Evolutionary conservation across 495 filamentous ascomycete species (phyloP).

Genomic region (Xanthoparmelia taractica): DNA sequence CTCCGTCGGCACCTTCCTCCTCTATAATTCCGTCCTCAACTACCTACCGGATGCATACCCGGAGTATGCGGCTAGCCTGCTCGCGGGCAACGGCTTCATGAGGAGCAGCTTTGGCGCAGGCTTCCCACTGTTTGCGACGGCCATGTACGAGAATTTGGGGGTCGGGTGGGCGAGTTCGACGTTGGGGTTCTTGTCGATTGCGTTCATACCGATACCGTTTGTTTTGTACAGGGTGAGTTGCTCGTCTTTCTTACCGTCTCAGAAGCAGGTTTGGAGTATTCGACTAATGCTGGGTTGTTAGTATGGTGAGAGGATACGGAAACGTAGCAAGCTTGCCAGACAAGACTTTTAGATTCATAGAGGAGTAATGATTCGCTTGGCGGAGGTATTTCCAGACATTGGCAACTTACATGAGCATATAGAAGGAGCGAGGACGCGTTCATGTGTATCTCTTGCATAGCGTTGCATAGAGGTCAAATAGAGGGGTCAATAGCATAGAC

Average conservation of each 20-base stretch:
- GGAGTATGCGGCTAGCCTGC: slow-evolving; percentile 40
- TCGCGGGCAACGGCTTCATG: slow-evolving; percentile 47
- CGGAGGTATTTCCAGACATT: slow-evolving; percentile 27
- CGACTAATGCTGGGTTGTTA: neutral
- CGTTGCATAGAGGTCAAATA: neutral
- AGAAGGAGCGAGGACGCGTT: neutral
- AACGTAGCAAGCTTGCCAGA: slow-evolving; percentile 5
- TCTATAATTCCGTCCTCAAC: slow-evolving; percentile 46
- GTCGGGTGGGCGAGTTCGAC: slow-evolving; percentile 55
- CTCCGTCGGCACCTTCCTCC: slow-evolving; percentile 44
- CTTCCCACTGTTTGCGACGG: slow-evolving; percentile 44
- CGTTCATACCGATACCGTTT: slow-evolving; percentile 37
- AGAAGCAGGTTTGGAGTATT: neutral
- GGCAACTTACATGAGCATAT: neutral
- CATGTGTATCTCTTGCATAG: neutral
- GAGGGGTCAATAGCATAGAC: too few species aligned
- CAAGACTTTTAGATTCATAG: neutral
- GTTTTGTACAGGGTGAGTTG: slow-evolving; percentile 31
- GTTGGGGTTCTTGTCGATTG: slow-evolving; percentile 47
- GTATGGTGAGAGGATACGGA: slow-evolving; percentile 7
- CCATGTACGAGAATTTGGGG: slow-evolving; percentile 53
- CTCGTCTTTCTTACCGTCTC: slow-evolving; percentile 2
- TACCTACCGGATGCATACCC: slow-evolving; percentile 37
- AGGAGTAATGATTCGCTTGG: slow-evolving; percentile 13
- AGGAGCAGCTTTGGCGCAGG: slow-evolving; percentile 41